Evolutionary conservation across 164 flowering plant species (phyloP).

Genomic region (Cinnamomum chago): DNA sequence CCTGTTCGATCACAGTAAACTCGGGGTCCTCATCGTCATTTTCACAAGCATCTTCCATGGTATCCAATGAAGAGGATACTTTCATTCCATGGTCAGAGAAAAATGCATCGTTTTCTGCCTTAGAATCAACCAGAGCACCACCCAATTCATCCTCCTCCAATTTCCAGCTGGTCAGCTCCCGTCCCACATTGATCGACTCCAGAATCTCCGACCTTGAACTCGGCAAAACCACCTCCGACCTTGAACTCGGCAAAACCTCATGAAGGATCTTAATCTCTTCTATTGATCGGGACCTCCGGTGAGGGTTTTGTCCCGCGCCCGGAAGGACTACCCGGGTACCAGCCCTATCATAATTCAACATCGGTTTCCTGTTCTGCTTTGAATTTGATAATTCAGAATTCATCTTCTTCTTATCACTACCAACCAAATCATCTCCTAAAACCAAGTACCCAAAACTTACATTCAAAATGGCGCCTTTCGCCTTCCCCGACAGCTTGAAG

Average conservation of each 20-base stretch:
- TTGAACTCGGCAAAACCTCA: slow-evolving; percentile 55
- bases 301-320: slow-evolving; percentile 39
- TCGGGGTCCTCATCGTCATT: slow-evolving; percentile 35
- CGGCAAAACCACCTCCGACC: slow-evolving; percentile 53
- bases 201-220: slow-evolving; percentile 40
- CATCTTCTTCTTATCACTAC: slow-evolving; percentile 16
- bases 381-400: slow-evolving; percentile 5
- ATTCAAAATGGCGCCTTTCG: slow-evolving; percentile 73
- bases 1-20: slow-evolving; percentile 50
- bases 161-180: slow-evolving; percentile 33
- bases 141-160: slow-evolving; percentile 38
- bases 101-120: slow-evolving; percentile 39
- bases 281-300: slow-evolving; percentile 30
- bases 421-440: slow-evolving; percentile 33
- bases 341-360: slow-evolving; percentile 17
- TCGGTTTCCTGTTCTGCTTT: slow-evolving; percentile 35
- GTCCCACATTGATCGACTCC: slow-evolving; percentile 20
- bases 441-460: slow-evolving; percentile 83
- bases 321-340: slow-evolving; percentile 21
- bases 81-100: slow-evolving; percentile 22
- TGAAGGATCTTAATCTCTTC: slow-evolving; percentile 75
- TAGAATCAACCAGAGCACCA: slow-evolving; percentile 27
- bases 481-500: slow-evolving; percentile 72
- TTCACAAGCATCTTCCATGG: slow-evolving; percentile 23
- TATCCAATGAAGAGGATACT: slow-evolving; percentile 12